Percentiles rank a stretch among this genome's conserved stretches.
Conservation (phyloP, 2,329 filamentous ascomycete species). For the Dendrostoma leiphaemia region DNA sequence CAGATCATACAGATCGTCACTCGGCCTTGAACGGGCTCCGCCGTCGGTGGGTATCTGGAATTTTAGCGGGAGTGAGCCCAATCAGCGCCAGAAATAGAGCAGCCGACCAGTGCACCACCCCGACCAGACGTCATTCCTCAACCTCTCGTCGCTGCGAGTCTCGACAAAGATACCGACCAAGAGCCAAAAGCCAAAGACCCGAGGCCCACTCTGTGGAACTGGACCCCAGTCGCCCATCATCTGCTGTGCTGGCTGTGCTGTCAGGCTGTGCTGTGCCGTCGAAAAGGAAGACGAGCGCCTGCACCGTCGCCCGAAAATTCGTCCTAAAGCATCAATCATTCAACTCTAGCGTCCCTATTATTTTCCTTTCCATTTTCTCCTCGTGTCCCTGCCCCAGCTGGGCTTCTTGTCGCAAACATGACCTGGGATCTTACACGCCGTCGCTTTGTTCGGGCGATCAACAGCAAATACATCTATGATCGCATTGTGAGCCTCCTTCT, state of each 20-base stretch:
- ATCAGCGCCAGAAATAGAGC: background rate
- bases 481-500: slow-evolving; percentile 59
- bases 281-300: background rate
- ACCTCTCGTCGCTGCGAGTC: background rate
- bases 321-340: background rate
- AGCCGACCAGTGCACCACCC: background rate
- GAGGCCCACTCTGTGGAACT: too few relatives aligned
- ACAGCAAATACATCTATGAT: slow-evolving; percentile 71
- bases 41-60: background rate
- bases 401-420: slow-evolving; percentile 39
- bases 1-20: background rate
- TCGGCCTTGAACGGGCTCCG: background rate
- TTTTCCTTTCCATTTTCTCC: background rate
- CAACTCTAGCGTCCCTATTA: background rate
- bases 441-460: slow-evolving; percentile 63
- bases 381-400: background rate
- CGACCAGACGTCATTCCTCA: slow-evolving; percentile 6
- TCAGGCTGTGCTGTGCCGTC: too few relatives aligned
- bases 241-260: too few relatives aligned
- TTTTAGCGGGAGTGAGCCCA: slow-evolving; percentile 1
- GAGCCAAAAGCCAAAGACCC: too few relatives aligned
- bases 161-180: background rate
- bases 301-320: background rate
- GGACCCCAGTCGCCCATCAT: too few relatives aligned
- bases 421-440: slow-evolving; percentile 57